Evolutionary conservation across 176 grass and related monocot species (phyloP), one percentile per base, ranked within the genome.

Genomic region (Carex cristatella): DNA sequence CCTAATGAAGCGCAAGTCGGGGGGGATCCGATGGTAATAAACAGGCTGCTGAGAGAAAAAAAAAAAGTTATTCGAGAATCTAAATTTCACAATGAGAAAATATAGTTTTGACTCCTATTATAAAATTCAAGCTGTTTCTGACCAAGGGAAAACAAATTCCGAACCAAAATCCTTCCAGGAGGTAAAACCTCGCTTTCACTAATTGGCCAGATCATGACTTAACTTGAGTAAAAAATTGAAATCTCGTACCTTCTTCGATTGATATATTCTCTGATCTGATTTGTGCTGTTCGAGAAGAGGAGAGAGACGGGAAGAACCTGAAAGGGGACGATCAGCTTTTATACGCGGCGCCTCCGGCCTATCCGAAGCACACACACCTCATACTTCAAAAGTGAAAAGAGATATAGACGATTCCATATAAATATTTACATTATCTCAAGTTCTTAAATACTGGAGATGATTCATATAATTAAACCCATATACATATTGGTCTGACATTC

Each of bases 211-310:
- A 72, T 72, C 69, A 33, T 35, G 61, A 6, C 13, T 74, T 16
- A 86, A 81, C 7, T 1, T 37, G 11, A 67, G 12, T 8, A 35
- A 35, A 27, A 49, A 27, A 67, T 86, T 49, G 44, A 79, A 32
- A 80, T 31, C 8, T 31, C 75, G 73, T 69, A 86, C 85, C 85
- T 81, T 16, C 4, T 14, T 76, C 10, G 5, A 2, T 77, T 2
- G 72, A 80, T 65, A 79, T 79, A 27, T 86, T 66, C 56, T 66
- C 51, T 55, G 56, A 49, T 68, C 58, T 14, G 84, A 65, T 67
- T 65, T 56, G 82, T 33, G 16, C 54, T 40, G 33, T 18, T 79
- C 1, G 16, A 10, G 40, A n/a, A 38, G 15, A 1, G 35, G 40
- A 44, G 35, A 60, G 65, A 75, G 51, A 85, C n/a, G 10, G 28